These are phyloP conservation scores for Termitomyces sp. DNA, from an alignment of 768 basidiomycete species.

Conservation along the genomic window DNA sequence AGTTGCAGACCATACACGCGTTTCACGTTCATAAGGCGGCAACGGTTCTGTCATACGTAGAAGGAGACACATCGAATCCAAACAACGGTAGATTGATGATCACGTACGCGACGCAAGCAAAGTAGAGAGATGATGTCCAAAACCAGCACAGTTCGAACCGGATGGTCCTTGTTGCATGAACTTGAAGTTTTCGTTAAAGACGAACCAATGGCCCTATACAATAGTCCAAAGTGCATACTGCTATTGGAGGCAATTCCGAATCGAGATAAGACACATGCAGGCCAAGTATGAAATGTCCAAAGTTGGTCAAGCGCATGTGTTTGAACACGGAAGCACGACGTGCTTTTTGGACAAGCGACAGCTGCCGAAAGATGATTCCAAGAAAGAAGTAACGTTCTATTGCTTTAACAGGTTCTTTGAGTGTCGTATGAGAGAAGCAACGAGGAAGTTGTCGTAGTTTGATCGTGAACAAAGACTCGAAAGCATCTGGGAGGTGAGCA, in stretches of 20 bases:
- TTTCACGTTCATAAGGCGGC: too few relatives aligned
- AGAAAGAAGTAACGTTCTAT: neutral
- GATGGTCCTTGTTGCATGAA: neutral
- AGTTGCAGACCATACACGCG: too few relatives aligned
- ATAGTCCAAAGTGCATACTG: neutral
- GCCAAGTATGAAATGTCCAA: neutral
- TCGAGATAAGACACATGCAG: neutral
- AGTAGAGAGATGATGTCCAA: neutral
- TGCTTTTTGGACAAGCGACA: neutral
- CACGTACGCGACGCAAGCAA: neutral
- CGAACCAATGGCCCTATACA: too few relatives aligned
- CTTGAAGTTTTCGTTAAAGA: neutral
- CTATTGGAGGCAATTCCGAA: neutral
- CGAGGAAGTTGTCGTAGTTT: neutral
- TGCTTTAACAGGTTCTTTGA: neutral
- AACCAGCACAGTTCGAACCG: neutral
- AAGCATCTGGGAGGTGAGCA: neutral
- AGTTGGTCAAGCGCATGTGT: neutral
- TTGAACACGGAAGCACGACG: neutral
- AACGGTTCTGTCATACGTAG: too few relatives aligned
- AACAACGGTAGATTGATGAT: neutral
- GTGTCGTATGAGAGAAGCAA: neutral
- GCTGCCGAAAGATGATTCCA: neutral
- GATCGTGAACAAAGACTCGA: neutral
- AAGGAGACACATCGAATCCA: neutral